These are phyloP conservation scores for Teratosphaeria pseudoeucalypti DNA, from an alignment of 2,329 filamentous ascomycete species.

Conservation along the genomic window DNA sequence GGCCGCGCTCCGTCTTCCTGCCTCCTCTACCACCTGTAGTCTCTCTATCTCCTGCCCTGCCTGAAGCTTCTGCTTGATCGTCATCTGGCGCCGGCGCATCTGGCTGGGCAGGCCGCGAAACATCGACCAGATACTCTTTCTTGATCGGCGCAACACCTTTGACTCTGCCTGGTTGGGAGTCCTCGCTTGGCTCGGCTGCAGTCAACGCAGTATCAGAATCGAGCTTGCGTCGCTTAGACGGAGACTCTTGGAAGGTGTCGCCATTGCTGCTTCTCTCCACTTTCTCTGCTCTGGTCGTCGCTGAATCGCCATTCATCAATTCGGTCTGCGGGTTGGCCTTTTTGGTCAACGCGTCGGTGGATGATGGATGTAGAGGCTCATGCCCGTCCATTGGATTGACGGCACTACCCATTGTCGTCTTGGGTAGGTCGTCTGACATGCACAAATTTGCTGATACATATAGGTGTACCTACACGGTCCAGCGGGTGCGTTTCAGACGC, in stretches of 20 bases:
- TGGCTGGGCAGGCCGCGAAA: slow-evolving; percentile 7
- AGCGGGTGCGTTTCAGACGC: background rate
- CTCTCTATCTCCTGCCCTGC: slow-evolving; percentile 28
- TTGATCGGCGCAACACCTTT: slow-evolving; percentile 62
- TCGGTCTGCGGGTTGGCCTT: slow-evolving; percentile 25
- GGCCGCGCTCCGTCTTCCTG: slow-evolving; percentile 53
- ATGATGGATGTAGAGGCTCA: background rate
- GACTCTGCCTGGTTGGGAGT: slow-evolving; percentile 14
- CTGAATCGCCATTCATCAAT: slow-evolving; percentile 26
- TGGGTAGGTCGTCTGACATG: background rate
- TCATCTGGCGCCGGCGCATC: slow-evolving; percentile 20
- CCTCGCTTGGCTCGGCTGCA: slow-evolving; percentile 18
- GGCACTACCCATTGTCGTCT: background rate
- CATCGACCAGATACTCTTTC: slow-evolving; percentile 48
- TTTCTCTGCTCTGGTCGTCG: slow-evolving; percentile 31
- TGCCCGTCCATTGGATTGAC: slow-evolving; percentile 2
- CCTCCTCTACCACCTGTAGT: slow-evolving; percentile 18
- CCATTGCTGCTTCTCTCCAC: slow-evolving; percentile 24
- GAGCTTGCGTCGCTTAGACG: slow-evolving; percentile 31
- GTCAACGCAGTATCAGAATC: slow-evolving; percentile 15
- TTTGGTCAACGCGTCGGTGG: slow-evolving; percentile 6
- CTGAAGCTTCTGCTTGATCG: slow-evolving; percentile 40
- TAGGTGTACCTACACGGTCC: background rate
- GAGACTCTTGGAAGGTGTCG: slow-evolving; percentile 22
- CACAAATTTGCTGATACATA: background rate